Percentiles rank a stretch among this genome's conserved stretches.
Conservation (phyloP, 2,329 filamentous ascomycete genomes). For the Neopestalotiopsis sp. region DNA sequence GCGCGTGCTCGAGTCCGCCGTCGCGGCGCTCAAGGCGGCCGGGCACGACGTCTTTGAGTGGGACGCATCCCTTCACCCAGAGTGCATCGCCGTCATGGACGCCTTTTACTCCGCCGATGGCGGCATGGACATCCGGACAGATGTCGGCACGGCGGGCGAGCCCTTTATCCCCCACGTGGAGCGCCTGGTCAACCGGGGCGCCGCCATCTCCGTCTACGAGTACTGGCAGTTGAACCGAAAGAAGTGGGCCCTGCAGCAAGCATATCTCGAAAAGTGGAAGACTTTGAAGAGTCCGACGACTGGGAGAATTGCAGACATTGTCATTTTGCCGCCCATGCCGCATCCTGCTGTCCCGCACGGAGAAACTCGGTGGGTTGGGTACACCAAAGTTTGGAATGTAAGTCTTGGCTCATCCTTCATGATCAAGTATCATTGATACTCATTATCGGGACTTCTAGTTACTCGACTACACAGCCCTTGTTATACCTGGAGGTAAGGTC, state of each 20-base stretch:
- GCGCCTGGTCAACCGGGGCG: constrained; percentile 49
- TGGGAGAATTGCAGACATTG: constrained; percentile 55
- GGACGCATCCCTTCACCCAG: constrained; percentile 54
- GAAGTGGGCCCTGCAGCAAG: constrained; percentile 58
- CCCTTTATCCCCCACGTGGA: constrained; percentile 57
- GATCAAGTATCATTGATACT: constrained; percentile 32
- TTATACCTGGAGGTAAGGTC: constrained; percentile 58
- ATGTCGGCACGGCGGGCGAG: constrained; percentile 56
- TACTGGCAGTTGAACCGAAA: constrained; percentile 71
- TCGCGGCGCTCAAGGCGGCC: constrained; percentile 42
- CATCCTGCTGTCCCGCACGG: constrained; percentile 58
- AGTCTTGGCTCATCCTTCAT: too few relatives aligned
- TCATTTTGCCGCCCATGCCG: constrained; percentile 65
- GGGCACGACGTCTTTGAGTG: constrained; percentile 62
- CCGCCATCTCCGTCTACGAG: constrained; percentile 63
- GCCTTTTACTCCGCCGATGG: constrained; percentile 67
- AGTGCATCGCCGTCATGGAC: constrained; percentile 65
- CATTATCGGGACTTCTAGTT: background rate
- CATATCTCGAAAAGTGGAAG: constrained; percentile 65
- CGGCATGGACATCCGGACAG: constrained; percentile 64
- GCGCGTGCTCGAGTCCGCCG: constrained; percentile 46
- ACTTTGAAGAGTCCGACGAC: constrained; percentile 43
- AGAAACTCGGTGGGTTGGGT: constrained; percentile 54
- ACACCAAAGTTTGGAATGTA: constrained; percentile 67
- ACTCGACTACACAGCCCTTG: constrained; percentile 61